Evolutionary conservation across 345 rosid genomes (phyloP).

Genomic region (Lepidium didymum): DNA sequence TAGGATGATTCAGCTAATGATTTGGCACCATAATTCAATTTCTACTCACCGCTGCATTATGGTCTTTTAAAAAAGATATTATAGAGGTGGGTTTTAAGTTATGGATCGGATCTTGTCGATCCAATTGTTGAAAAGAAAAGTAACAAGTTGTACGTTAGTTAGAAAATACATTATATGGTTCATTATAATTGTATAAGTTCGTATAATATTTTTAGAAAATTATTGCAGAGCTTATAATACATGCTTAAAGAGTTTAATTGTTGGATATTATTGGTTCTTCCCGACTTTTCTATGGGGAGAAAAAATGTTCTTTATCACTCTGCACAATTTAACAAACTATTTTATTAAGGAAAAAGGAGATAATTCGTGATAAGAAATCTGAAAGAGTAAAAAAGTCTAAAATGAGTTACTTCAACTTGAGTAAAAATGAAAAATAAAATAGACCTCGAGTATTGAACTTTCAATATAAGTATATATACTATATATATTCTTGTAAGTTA

Average conservation of each 20-base stretch:
- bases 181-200: not conserved
- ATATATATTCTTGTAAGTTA: not conserved
- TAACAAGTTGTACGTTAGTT: too few species aligned
- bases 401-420: not conserved
- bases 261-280: not conserved
- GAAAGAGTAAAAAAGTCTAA: slow-evolving; percentile 6
- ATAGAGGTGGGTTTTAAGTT: too few species aligned
- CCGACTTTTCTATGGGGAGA: not conserved
- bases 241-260: not conserved
- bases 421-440: not conserved
- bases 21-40: too few species aligned
- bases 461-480: slow-evolving; percentile 2
- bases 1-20: too few species aligned
- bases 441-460: not conserved
- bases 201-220: not conserved
- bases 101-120: too few species aligned
- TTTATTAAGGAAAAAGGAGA: not conserved
- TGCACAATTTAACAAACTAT: not conserved
- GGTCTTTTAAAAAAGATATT: too few species aligned
- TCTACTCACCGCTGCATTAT: too few species aligned
- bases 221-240: not conserved
- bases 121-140: too few species aligned
- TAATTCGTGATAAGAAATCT: not conserved
- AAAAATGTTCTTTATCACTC: not conserved
- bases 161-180: not conserved